Evolutionary conservation across 2,329 filamentous ascomycete genomes (phyloP).

Genomic region (Penicillium digitatum): DNA sequence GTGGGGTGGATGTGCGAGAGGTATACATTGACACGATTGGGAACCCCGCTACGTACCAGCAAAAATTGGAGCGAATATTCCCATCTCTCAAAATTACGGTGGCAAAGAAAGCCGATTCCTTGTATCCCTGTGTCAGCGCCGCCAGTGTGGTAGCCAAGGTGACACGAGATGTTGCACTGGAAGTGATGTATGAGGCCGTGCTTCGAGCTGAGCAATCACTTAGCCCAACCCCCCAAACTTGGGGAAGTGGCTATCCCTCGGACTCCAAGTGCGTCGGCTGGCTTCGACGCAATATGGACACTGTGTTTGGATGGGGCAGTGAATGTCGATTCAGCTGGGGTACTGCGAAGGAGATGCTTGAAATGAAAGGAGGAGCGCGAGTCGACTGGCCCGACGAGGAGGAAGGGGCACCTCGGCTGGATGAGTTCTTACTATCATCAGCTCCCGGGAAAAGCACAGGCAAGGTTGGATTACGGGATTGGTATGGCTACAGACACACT

Average conservation of each 20-base stretch:
- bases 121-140: conserved; percentile 90
- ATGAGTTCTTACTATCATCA: conserved; percentile 64
- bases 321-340: conserved; percentile 96
- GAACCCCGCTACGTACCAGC: conserved; percentile 75
- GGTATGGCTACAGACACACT: conserved; percentile 72
- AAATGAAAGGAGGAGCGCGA: conserved; percentile 65
- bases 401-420: conserved; percentile 61
- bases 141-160: conserved; percentile 96
- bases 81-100: conserved; percentile 71
- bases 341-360: conserved; percentile 88
- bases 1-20: conserved; percentile 75
- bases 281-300: conserved; percentile 83
- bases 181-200: conserved; percentile 65
- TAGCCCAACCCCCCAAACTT: conserved; percentile 47
- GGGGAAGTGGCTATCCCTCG: conserved; percentile 93
- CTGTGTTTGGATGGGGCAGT: conserved; percentile 88
- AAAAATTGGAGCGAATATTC: conserved; percentile 76
- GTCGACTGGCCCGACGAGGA: conserved; percentile 82
- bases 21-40: conserved; percentile 97
- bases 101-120: conserved; percentile 84
- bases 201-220: conserved; percentile 29
- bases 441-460: conserved; percentile 43
- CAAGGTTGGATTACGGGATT: conserved; percentile 70
- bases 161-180: conserved; percentile 83
- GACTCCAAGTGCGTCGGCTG: conserved; percentile 76